Evolutionary conservation across 345 rosid species (phyloP).

Genomic region (Eucalyptus regnans): DNA sequence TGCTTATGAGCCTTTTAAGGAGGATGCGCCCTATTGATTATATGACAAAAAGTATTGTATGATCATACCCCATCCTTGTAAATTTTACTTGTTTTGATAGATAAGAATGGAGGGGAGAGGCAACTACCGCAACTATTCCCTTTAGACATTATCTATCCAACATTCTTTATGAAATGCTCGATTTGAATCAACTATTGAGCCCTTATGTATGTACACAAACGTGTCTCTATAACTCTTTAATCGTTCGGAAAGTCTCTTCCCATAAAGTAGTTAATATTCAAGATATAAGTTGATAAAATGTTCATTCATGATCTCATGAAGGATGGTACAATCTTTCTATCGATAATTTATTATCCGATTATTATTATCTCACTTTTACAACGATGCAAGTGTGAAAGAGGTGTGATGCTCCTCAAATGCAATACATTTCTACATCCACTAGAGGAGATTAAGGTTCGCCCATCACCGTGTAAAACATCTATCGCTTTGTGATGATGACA

Average conservation of each 20-base stretch:
- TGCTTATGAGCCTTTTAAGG: not conserved
- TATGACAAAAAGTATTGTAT: fast-evolving
- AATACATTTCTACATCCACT: not conserved
- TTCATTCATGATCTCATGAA: not conserved
- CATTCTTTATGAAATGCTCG: fast-evolving
- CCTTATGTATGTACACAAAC: fast-evolving
- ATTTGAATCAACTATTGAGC: not conserved
- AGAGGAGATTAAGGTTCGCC: not conserved
- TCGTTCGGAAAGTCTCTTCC: not conserved
- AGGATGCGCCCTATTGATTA: not conserved
- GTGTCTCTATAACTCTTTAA: not conserved
- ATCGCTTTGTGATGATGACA: not conserved
- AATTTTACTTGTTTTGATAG: not conserved
- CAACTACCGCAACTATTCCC: not conserved
- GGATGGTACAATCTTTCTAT: fast-evolving
- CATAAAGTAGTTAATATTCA: no score
- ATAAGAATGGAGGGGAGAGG: not conserved
- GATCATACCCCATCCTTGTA: not conserved
- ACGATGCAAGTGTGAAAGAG: fast-evolving
- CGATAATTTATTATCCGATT: fast-evolving
- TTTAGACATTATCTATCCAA: not conserved
- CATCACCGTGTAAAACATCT: not conserved
- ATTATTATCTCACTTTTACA: no score
- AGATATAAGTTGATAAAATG: no score
- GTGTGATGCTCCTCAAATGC: not conserved